Base-by-base conservation (phyloP, 495 filamentous ascomycete genomes). In the Sphaerosporella brunnea region DNA sequence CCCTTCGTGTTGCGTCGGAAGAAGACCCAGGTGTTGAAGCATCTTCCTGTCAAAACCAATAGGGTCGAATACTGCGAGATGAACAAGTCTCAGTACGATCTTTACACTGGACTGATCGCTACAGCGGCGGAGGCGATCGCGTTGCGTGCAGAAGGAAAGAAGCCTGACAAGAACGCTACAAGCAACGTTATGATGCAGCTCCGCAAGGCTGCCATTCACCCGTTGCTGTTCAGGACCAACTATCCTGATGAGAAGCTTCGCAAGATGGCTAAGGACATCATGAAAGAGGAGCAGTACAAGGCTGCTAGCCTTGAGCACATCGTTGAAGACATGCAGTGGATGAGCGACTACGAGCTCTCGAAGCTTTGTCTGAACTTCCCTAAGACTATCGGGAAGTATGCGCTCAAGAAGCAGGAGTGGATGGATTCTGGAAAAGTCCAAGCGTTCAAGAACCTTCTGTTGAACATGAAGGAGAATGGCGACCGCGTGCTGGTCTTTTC, bases 1-100 rank as follows among this genome's bases (percentile, higher is more conserved):
- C 90, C 90, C 0, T 97, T 96, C 60, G 82, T 97, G 20, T 66
- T 97, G 0, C 84, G 92, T 30, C 73, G 90, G 3, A 87, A 90
- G 66, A 97, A 97, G 65, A 78, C 83, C 36, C 86, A 95, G 53
- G 92, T 96, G n/a, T 70, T 95, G 9, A 76, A 78, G 55, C 77
- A 90, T 51, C 67, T 97, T 18, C 86, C 90, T 0, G 66, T 69
- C n/a, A 97, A 97, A 66, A 79, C 70, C 13, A 72, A 73, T 24
- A 72, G 74, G 8, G 74, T 96, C 1, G 77, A 84, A 51, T 79
- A 79, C 55, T 93, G 86, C 57, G 69, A 79, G 21, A 73, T 95
- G 68, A 81, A 80, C 43, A 57, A 66, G 1, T 65, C 68, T 0
- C 87, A 94, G 53, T 66, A 68, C 39, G 63, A 70, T 2, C 78